A percentile compares a stretch with the other conserved stretches of the same genome.
These are phyloP conservation scores for Syzygium jambos DNA, from an alignment of 345 rosid genomes.

Conservation along the genomic window DNA sequence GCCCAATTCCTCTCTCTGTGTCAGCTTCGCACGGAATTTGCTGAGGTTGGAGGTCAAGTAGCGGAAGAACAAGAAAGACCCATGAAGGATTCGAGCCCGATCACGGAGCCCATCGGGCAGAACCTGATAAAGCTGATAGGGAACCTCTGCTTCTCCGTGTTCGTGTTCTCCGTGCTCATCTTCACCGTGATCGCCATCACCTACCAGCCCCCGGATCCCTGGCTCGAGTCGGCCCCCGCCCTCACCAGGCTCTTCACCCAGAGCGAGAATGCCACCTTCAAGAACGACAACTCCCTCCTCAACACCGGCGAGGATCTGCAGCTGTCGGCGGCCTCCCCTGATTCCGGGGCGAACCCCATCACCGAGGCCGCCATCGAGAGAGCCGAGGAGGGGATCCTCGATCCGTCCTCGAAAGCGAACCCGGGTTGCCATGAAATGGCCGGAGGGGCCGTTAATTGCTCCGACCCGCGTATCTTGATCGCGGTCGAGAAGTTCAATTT, in stretches of 20 bases:
- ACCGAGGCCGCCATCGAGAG: conserved; percentile 39
- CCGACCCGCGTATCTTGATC: conserved; percentile 64
- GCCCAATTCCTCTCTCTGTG: not conserved
- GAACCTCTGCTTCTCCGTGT: conserved; percentile 88
- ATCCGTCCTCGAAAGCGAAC: conserved; percentile 1
- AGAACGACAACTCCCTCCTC: conserved; percentile 59
- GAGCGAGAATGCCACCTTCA: conserved; percentile 76
- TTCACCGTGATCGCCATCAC: conserved; percentile 84
- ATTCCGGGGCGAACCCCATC: conserved; percentile 14
- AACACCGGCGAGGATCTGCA: conserved; percentile 82
- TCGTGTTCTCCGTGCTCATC: conserved; percentile 78
- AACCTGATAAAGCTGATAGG: conserved; percentile 69
- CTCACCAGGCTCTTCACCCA: conserved; percentile 68
- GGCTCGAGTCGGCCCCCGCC: conserved; percentile 94
- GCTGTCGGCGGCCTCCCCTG: conserved; percentile 8
- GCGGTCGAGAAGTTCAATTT: conserved; percentile 76
- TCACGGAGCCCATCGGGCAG: conserved; percentile 72
- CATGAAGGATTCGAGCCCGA: conserved; percentile 62
- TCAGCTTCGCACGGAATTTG: not conserved
- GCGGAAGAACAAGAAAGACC: not conserved
- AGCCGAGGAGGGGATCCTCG: conserved; percentile 31
- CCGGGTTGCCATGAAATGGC: conserved; percentile 38
- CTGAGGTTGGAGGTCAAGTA: not conserved
- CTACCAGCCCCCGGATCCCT: conserved; percentile 95
- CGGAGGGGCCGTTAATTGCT: conserved; percentile 50